Evolutionary conservation across 1,284 basidiomycete species (phyloP), one percentile per base, ranked within the genome.

Genomic region (Wolfiporia cocos): DNA sequence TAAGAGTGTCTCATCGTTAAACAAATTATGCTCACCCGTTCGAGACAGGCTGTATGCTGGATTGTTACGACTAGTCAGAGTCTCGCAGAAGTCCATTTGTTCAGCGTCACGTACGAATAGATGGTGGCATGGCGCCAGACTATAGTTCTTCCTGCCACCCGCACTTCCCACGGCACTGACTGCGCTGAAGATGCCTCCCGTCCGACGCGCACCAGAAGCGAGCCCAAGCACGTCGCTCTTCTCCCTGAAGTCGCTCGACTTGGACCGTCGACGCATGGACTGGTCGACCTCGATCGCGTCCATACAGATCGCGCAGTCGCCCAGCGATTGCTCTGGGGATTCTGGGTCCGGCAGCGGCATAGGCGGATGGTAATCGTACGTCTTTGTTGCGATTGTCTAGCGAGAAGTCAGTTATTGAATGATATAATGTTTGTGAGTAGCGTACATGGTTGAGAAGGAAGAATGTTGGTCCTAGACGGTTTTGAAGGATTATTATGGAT

Each of bases 221-320:
- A 52, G 34, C 3, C 47, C 45, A 6, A 55, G 44, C 3, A 43
- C 31, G 2, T 35, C 49, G 15, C 61, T 58, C 6, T 54, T 46
- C 49, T 67, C 58, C 41, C 57, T 56, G 39, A 38, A 43, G 51
- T 49, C 52, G 50, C 53, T 63, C 32, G 48, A 49, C 37, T 48
- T 48, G 23, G 47, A 44, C 19, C 51, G 42, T 15, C 45, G 48
- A 21, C 62, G 42, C 55, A 69, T 44, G 59, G 58, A 5, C 59
- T 61, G 61, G 38, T 79, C 76, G n/a, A 79, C 64, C 31, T 76
- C 57, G 47, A 93, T 92, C 6, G 80, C 74, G 47, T 94, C 91
- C 87, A 93, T 92, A 59, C 91, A 94, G 47, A 94, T 93, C 3
- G 86, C 79, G 53, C 91, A 94, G 54, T 92, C 88, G 4, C 84